Percentiles rank a stretch among this genome's conserved stretches.
phyloP scores from a whole-genome alignment of 495 filamentous ascomycete genomes.

The Hypoxylon intermedium region DNA sequence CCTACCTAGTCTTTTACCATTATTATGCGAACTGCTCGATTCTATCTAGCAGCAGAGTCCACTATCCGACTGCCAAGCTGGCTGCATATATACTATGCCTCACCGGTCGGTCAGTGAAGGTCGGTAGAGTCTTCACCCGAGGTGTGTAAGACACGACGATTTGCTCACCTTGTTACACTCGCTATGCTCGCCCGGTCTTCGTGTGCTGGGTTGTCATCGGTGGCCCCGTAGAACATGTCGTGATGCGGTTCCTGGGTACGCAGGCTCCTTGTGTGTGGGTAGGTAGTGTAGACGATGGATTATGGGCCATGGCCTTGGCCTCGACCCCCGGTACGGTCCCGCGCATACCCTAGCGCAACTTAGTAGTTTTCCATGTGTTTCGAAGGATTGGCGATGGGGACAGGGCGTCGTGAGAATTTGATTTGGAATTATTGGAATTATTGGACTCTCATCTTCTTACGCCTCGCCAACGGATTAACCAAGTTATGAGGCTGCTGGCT shows the following conservation, averaged over 20 bases:
- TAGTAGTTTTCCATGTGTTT: constrained; percentile 37
- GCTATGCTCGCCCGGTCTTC: not conserved
- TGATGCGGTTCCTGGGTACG: constrained; percentile 18
- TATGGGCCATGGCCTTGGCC: constrained; percentile 32
- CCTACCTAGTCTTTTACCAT: constrained; percentile 1
- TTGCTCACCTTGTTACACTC: constrained; percentile 11
- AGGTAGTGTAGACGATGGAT: no score
- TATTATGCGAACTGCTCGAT: constrained; percentile 18
- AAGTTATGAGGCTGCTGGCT: constrained; percentile 18
- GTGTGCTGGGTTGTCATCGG: not conserved
- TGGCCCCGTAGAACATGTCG: constrained; percentile 9
- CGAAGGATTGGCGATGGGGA: constrained; percentile 30
- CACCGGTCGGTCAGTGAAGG: constrained; percentile 16
- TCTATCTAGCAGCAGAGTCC: not conserved
- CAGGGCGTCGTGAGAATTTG: constrained; percentile 20
- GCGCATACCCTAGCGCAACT: constrained; percentile 35
- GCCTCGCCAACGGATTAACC: not conserved
- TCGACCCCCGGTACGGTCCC: constrained; percentile 39
- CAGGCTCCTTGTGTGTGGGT: constrained; percentile 26
- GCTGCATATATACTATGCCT: not conserved
- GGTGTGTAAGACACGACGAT: constrained; percentile 25
- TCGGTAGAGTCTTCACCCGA: constrained; percentile 13
- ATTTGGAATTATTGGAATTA: no score
- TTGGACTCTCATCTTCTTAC: constrained; percentile 6
- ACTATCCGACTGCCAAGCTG: constrained; percentile 3